Evolutionary conservation across 192 early-diverging fungal species (phyloP).

Genomic region (Haplosporangium gracile): DNA sequence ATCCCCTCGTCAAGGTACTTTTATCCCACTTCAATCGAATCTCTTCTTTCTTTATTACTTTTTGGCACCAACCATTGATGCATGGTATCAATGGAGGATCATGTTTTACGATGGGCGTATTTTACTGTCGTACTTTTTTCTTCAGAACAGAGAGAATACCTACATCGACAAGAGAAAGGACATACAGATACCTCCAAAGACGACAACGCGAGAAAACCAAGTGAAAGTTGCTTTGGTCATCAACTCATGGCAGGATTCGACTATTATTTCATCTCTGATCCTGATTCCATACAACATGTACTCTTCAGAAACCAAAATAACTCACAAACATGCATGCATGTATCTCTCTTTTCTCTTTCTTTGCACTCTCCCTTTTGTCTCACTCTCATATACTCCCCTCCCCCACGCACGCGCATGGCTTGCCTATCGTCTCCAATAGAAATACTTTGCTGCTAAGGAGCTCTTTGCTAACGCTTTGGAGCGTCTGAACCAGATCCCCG

Average conservation of each 20-base stretch:
- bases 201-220: background rate
- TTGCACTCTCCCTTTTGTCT: background rate
- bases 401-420: background rate
- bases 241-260: background rate
- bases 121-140: background rate
- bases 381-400: background rate
- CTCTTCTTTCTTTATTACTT: background rate
- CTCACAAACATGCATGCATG: constrained; percentile 5
- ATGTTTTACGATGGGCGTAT: background rate
- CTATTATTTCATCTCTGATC: constrained; percentile 15
- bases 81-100: background rate
- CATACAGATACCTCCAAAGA: background rate
- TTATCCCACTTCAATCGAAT: background rate
- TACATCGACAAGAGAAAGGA: too few relatives aligned
- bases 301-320: background rate
- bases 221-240: background rate
- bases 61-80: background rate
- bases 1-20: constrained; percentile 61
- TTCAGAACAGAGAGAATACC: too few relatives aligned
- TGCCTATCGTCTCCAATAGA: constrained; percentile 5
- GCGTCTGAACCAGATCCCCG: constrained; percentile 64
- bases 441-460: constrained; percentile 70
- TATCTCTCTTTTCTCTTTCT: background rate
- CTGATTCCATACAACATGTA: background rate
- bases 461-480: constrained; percentile 65